Conservation (phyloP, 192 early-diverging fungal species). For the Backusella tuberculispora region DNA sequence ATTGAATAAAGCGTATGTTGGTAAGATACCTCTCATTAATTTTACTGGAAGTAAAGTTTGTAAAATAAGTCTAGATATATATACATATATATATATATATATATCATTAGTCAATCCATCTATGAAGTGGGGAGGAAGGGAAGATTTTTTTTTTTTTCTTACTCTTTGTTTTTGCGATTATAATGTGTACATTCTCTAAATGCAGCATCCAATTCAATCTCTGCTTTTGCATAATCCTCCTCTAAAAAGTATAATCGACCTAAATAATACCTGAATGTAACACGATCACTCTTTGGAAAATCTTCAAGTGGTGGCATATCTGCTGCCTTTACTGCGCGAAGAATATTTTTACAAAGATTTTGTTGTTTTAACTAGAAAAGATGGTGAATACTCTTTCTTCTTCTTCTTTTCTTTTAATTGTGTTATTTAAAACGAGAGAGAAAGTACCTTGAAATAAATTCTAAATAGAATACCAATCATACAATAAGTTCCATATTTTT, state of each 20-base stretch:
- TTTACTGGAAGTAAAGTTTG: slow-evolving; percentile 79
- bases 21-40: slow-evolving; percentile 75
- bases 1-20: slow-evolving; percentile 59
- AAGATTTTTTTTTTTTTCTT: not conserved
- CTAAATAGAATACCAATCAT: slow-evolving; percentile 86
- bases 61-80: slow-evolving; percentile 75
- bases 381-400: not conserved
- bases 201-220: slow-evolving; percentile 54
- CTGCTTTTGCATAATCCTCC: slow-evolving; percentile 73
- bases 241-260: slow-evolving; percentile 87
- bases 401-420: not conserved
- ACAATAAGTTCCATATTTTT: slow-evolving; percentile 94
- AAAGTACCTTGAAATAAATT: slow-evolving; percentile 80
- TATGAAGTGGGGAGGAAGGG: not conserved
- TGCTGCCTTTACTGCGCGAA: slow-evolving; percentile 67
- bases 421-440: not conserved
- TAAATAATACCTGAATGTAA: slow-evolving; percentile 85
- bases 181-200: slow-evolving; percentile 48
- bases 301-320: slow-evolving; percentile 76
- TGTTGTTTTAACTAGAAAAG: slow-evolving; percentile 62
- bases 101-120: not conserved
- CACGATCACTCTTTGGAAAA: slow-evolving; percentile 86
- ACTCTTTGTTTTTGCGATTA: slow-evolving; percentile 52
- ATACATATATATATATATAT: too few species aligned
- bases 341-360: slow-evolving; percentile 85